Evolutionary conservation across 768 basidiomycete genomes (phyloP), one percentile per base, ranked within the genome.

Genomic region (Boletus rufocinnamomeus): DNA sequence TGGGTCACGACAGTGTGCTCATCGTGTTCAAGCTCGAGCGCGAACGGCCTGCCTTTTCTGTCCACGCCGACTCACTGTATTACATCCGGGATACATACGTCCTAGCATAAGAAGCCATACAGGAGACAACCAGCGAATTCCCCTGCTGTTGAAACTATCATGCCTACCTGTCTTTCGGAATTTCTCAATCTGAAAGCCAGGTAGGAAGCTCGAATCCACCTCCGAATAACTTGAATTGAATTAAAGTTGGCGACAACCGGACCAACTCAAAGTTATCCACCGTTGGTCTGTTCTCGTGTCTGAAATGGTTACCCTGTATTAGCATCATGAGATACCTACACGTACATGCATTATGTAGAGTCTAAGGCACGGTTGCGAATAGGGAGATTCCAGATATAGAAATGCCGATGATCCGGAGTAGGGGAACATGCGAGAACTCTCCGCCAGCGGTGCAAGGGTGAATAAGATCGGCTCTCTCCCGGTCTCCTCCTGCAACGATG

Each of bases 401-500:
- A 54, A 51, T 66, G 46, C 66, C 67, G 67, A 52, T 48, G 38
- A 28, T 48, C 66, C 62, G 59, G 34, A n/a, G 10, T 25, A 4
- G 14, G 50, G 45, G 50, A 56, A 62, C 48, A 37, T 61, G 59
- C 63, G 46, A 64, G 55, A 65, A 60, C 28, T 6, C 16, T 11
- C 34, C 34, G 13, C 27, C 23, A 10, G 19, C 27, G 6, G 34
- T 25, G 40, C 43, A 6, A 2, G 0, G 17, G 50, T 59, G 55
- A 56, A 50, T 52, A 61, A 59, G 30, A 30, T 30, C 25, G 25
- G 10, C 10, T 34, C 27, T 30, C 27, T 34, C 19, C 52, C 21
- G 59, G 38, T 23, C 47, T 27, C 9, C 35, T 28, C 41, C 35
- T 35, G 0, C 46, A 6, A 49, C 38, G 52, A 70, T 70, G 69